Conservation (phyloP, 768 basidiomycete species). For the Leccinum barrowsii region DNA sequence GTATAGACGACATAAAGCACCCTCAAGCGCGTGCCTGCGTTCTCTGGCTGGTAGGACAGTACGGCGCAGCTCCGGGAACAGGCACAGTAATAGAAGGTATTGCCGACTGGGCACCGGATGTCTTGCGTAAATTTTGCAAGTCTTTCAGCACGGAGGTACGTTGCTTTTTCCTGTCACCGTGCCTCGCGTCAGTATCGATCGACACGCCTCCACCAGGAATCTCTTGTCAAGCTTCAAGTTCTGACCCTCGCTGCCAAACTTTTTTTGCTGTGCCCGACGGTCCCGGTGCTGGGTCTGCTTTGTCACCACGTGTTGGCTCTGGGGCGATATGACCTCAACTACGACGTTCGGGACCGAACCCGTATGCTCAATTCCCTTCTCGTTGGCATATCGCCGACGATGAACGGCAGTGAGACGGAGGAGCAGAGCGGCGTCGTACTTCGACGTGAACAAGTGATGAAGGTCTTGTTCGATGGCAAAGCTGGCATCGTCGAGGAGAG, state of each 20-base stretch:
- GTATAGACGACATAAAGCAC: slow-evolving; percentile 77
- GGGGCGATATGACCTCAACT: slow-evolving; percentile 84
- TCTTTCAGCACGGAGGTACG: slow-evolving; percentile 68
- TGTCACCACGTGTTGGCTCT: slow-evolving; percentile 74
- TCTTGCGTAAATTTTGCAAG: slow-evolving; percentile 76
- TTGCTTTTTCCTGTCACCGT: slow-evolving; percentile 1
- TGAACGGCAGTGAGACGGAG: slow-evolving; percentile 36
- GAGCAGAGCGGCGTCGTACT: slow-evolving; percentile 71
- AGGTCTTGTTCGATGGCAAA: slow-evolving; percentile 81
- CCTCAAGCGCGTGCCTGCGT: slow-evolving; percentile 82
- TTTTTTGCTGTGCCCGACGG: slow-evolving; percentile 59
- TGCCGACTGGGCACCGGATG: slow-evolving; percentile 83
- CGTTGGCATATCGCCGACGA: slow-evolving; percentile 45
- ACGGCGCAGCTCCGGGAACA: slow-evolving; percentile 46
- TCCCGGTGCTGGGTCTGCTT: slow-evolving; percentile 49
- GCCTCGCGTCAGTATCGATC: not conserved
- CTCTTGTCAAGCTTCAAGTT: slow-evolving; percentile 76
- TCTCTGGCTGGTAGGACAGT: slow-evolving; percentile 91
- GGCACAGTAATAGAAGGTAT: slow-evolving; percentile 49
- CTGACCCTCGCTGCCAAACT: slow-evolving; percentile 87
- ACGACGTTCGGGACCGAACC: slow-evolving; percentile 88
- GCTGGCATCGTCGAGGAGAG: slow-evolving; percentile 39
- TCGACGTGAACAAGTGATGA: slow-evolving; percentile 73
- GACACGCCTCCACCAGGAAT: slow-evolving; percentile 37
- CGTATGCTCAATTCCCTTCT: slow-evolving; percentile 76